Conservation (phyloP, 306 rosid species). For the Quercus alba region DNA sequence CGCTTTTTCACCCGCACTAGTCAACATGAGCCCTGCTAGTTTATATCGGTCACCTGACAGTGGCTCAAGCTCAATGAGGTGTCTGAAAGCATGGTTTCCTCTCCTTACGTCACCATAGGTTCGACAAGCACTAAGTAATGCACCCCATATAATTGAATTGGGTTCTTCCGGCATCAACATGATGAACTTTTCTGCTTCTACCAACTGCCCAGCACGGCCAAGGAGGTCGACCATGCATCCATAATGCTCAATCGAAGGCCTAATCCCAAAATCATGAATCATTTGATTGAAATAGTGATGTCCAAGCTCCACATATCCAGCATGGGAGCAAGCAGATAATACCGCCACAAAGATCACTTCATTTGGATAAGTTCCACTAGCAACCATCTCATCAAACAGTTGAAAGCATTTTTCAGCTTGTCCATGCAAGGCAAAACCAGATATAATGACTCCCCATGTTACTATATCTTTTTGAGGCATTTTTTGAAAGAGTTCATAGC, state of each 20-base stretch:
- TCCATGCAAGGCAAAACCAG: conserved; percentile 46
- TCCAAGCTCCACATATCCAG: conserved; percentile 41
- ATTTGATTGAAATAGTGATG: conserved; percentile 30
- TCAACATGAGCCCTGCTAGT: conserved; percentile 44
- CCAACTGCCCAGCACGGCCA: conserved; percentile 41
- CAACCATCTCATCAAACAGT: conserved; percentile 41
- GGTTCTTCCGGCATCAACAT: conserved; percentile 29
- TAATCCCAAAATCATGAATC: conserved; percentile 33
- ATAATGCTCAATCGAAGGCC: conserved; percentile 44
- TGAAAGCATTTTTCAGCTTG: conserved; percentile 27
- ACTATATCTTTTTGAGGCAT: conserved; percentile 36
- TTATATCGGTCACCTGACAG: conserved; percentile 46
- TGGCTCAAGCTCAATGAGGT: conserved; percentile 35
- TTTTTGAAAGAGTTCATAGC: conserved; percentile 26
- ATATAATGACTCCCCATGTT: conserved; percentile 47
- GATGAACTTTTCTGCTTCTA: conserved; percentile 39
- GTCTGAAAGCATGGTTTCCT: conserved; percentile 38
- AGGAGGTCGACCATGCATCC: conserved; percentile 61
- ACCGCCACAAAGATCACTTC: conserved; percentile 37
- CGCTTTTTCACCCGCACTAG: conserved; percentile 29
- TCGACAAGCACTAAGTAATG: conserved; percentile 40
- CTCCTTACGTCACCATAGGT: conserved; percentile 30
- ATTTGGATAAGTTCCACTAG: conserved; percentile 37
- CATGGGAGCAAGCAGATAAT: conserved; percentile 44
- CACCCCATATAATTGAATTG: conserved; percentile 43